Evolutionary conservation across 2,329 filamentous ascomycete genomes (phyloP), one percentile per base, ranked within the genome.

Genomic region (Zasmidium cellare): DNA sequence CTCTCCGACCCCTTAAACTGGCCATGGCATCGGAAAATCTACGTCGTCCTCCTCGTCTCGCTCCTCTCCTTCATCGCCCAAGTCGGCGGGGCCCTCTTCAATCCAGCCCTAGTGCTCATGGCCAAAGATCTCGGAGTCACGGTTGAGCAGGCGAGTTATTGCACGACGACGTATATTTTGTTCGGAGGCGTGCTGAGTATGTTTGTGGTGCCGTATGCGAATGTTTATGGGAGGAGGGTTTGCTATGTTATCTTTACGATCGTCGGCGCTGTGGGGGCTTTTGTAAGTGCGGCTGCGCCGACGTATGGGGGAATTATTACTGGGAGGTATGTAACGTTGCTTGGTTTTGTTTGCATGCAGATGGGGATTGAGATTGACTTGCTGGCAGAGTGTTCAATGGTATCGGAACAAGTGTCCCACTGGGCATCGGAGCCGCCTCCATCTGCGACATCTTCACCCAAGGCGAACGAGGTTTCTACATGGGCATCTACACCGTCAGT

Each of bases 1-100:
- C 0, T 65, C 87, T 46, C 84, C 80, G 54, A 51, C 18, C 53
- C 48, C 28, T 47, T 56, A 19, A 56, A 59, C 45, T 59, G 53
- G 53, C 44, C 53, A 23, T 51, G 41, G 22, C 16, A 16, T 9
- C 18, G 24, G 24, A 56, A 49, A 18, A 5, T 28, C 20, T 49
- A 49, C n/a, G 23, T 49, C 23, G 56, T 23, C 7, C 3, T 57
- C 3, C 54, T 56, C 18, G 20, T 60, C 3, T 56, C 49, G n/a
- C 11, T 23, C 19, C 19, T 63, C 9, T 46, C 46, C 28, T 61
- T 63, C 51, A 48, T 55, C 14, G 55, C 49, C 12, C 47, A 49
- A 18, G 7, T 58, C 20, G 55, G 50, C 38, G 50, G 57, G 3
- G 54, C 57, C 1, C 47, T 62, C 31, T 47, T 56, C 48, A 61